Percentiles rank a stretch among this genome's conserved stretches.
These are phyloP conservation scores for Stemphylium beticola DNA, from an alignment of 2,329 filamentous ascomycete genomes.

Conservation along the genomic window DNA sequence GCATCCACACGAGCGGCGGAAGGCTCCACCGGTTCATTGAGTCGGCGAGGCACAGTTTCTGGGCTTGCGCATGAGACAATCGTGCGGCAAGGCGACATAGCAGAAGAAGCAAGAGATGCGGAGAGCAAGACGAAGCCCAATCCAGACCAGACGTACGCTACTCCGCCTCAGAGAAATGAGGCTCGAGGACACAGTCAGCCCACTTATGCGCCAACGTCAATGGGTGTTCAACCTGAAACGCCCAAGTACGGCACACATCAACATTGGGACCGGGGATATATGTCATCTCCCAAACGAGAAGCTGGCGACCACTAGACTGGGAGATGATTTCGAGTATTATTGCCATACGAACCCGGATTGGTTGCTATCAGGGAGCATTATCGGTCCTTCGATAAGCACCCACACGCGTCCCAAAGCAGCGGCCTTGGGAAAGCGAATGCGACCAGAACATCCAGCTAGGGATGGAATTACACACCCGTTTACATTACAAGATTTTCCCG, in stretches of 20 bases:
- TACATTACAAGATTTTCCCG: background rate
- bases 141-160: slow-evolving; percentile 27
- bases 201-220: slow-evolving; percentile 31
- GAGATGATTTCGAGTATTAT: slow-evolving; percentile 31
- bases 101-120: slow-evolving; percentile 31
- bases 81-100: slow-evolving; percentile 32
- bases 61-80: slow-evolving; percentile 40
- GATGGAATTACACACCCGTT: background rate
- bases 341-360: slow-evolving; percentile 23
- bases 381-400: slow-evolving; percentile 20
- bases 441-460: slow-evolving; percentile 3
- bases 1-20: slow-evolving; percentile 54
- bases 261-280: slow-evolving; percentile 41
- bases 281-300: slow-evolving; percentile 47
- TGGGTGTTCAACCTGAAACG: slow-evolving; percentile 43
- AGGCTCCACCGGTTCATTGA: slow-evolving; percentile 38
- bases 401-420: slow-evolving; percentile 4
- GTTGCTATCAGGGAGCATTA: slow-evolving; percentile 3
- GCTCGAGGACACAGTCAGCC: slow-evolving; percentile 33
- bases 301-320: slow-evolving; percentile 41
- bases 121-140: slow-evolving; percentile 30
- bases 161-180: slow-evolving; percentile 33
- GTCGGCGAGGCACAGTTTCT: slow-evolving; percentile 42
- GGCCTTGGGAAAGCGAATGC: slow-evolving; percentile 12
- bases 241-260: slow-evolving; percentile 40